Conservation (phyloP, 2,329 filamentous ascomycete genomes). For the Fusarium newnesense region DNA sequence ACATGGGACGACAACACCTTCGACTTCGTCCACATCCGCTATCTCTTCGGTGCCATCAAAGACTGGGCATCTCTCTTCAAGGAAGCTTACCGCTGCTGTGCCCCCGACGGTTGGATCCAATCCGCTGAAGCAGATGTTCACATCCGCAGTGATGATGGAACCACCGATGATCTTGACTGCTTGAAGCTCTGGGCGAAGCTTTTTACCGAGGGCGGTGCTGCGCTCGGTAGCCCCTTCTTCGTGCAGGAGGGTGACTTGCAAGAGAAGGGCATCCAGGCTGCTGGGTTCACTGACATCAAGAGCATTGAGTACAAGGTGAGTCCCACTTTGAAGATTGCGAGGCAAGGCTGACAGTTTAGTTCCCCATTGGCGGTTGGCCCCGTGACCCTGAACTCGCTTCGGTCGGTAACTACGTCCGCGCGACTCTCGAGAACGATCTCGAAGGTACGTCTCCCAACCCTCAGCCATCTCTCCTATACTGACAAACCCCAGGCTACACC, state of each 20-base stretch:
- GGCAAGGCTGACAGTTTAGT: conserved; percentile 6
- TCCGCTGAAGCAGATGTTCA: conserved; percentile 33
- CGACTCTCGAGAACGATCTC: conserved; percentile 39
- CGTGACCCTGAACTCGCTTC: conserved; percentile 17
- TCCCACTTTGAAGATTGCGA: fast-evolving
- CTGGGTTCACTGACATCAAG: conserved; percentile 34
- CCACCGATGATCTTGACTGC: conserved; percentile 21
- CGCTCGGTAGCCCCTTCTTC: conserved; percentile 26
- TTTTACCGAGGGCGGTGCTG: conserved; percentile 29
- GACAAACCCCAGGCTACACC: conserved; percentile 22
- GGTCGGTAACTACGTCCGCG: conserved; percentile 35
- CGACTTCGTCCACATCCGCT: conserved; percentile 39
- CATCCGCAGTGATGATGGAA: conserved; percentile 38
- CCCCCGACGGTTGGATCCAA: conserved; percentile 31
- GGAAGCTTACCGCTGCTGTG: conserved; percentile 33
- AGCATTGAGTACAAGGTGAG: conserved; percentile 35
- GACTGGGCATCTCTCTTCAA: conserved; percentile 28
- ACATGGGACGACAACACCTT: conserved; percentile 32
- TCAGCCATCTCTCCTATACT: fast-evolving
- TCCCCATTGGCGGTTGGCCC: conserved; percentile 38
- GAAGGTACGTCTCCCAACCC: conserved; percentile 1
- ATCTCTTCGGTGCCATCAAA: conserved; percentile 36
- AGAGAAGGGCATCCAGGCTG: conserved; percentile 26
- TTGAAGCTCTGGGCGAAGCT: conserved; percentile 27
- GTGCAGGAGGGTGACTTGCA: conserved; percentile 23